Conservation (phyloP, 2,329 filamentous ascomycete species). For the Fusarium dlaminii region DNA sequence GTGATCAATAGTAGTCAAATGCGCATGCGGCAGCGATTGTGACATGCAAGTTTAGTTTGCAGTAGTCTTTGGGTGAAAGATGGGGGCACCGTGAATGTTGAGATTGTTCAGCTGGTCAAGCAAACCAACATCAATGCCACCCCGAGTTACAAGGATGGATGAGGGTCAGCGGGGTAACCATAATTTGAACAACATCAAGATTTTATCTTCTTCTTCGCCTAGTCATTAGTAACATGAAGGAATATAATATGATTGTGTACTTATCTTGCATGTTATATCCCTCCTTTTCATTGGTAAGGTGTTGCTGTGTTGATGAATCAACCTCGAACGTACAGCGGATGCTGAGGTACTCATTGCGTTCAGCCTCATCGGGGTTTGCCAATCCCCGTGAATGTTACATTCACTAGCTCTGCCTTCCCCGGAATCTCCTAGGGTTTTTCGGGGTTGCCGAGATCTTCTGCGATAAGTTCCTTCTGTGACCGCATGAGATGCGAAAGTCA, state of each 20-base stretch:
- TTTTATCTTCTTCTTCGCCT: background rate
- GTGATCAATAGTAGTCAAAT: background rate
- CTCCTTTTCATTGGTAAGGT: background rate
- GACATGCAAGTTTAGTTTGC: slow-evolving; percentile 5
- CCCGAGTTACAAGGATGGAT: background rate
- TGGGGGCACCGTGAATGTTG: background rate
- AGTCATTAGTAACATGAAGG: background rate
- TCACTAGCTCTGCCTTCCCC: background rate
- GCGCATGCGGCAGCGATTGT: background rate
- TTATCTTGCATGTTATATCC: background rate
- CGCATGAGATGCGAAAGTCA: background rate
- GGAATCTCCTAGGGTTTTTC: background rate
- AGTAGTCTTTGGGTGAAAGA: background rate
- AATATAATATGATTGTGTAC: background rate
- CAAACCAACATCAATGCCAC: background rate
- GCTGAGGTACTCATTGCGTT: background rate
- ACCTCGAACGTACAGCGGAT: background rate
- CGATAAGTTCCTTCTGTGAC: background rate
- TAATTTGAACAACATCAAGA: background rate
- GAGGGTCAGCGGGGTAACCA: background rate
- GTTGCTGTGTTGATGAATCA: background rate
- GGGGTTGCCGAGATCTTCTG: background rate
- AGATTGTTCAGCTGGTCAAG: background rate
- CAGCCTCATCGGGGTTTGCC: background rate
- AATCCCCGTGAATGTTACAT: background rate